Conservation (phyloP, 768 basidiomycete species). For the Flagelloscypha sp. region DNA sequence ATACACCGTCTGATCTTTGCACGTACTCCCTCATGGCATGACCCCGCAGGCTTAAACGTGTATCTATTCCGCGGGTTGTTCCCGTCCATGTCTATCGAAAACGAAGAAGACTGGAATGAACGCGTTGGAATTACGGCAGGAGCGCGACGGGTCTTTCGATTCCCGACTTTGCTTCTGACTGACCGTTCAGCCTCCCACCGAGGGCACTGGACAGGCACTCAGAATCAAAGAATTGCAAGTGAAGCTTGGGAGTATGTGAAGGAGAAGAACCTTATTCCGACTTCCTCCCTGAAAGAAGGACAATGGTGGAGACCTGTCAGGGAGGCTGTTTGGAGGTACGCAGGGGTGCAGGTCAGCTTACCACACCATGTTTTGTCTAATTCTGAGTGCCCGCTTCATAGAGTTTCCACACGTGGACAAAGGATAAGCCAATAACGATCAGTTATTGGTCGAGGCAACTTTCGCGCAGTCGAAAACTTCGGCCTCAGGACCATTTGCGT, state of each 20-base stretch:
- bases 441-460: too few species aligned
- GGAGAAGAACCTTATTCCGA: slow-evolving; percentile 2
- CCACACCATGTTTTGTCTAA: too few species aligned
- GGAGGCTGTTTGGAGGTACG: slow-evolving; percentile 56
- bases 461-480: too few species aligned
- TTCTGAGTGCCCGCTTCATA: too few species aligned
- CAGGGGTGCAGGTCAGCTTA: slow-evolving; percentile 33
- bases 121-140: slow-evolving; percentile 29
- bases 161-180: slow-evolving; percentile 59
- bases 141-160: slow-evolving; percentile 51
- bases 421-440: too few species aligned
- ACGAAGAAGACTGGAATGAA: slow-evolving; percentile 64
- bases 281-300: too few species aligned
- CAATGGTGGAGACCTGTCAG: slow-evolving; percentile 78
- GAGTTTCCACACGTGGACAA: too few species aligned
- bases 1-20: slow-evolving; percentile 68
- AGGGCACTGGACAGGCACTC: slow-evolving; percentile 51
- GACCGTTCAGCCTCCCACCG: slow-evolving; percentile 75
- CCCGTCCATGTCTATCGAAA: slow-evolving; percentile 63
- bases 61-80: slow-evolving; percentile 70
- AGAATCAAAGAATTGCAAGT: slow-evolving; percentile 65
- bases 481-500: slow-evolving; percentile 47
- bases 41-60: slow-evolving; percentile 66
- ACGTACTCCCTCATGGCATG: slow-evolving; percentile 63
- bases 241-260: slow-evolving; percentile 54